phyloP scores from a whole-genome alignment of 768 basidiomycete species.

The Lactarius hengduanensis region DNA sequence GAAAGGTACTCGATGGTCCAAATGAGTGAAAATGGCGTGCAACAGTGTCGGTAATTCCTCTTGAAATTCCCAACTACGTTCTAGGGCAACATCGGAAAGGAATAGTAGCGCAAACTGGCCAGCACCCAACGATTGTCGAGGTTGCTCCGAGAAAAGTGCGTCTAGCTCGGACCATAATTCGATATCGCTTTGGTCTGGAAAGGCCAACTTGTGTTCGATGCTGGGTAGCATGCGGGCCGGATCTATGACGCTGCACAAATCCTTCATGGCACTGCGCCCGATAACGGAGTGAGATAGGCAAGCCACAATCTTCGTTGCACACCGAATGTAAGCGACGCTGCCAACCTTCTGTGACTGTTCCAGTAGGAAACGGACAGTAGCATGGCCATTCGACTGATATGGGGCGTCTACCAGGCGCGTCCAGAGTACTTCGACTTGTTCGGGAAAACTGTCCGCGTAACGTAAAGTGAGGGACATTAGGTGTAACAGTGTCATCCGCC shows the following conservation, averaged over 20 bases:
- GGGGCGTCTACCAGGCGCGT: slow-evolving; percentile 70
- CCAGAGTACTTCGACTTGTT: slow-evolving; percentile 82
- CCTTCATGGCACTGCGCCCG: slow-evolving; percentile 73
- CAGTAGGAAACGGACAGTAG: slow-evolving; percentile 76
- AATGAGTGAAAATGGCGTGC: slow-evolving; percentile 75
- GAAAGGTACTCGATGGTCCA: slow-evolving; percentile 72
- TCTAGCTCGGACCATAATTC: slow-evolving; percentile 81
- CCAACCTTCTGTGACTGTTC: slow-evolving; percentile 87
- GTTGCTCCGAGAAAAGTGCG: slow-evolving; percentile 69
- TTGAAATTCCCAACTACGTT: slow-evolving; percentile 73
- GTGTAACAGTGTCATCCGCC: slow-evolving; percentile 68
- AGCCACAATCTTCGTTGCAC: slow-evolving; percentile 78
- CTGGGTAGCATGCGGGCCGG: slow-evolving; percentile 81
- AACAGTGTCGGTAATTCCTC: slow-evolving; percentile 71
- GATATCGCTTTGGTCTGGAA: slow-evolving; percentile 62
- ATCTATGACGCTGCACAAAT: slow-evolving; percentile 81
- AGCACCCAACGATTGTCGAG: slow-evolving; percentile 67
- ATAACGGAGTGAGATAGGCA: slow-evolving; percentile 77
- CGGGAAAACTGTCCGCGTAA: slow-evolving; percentile 69
- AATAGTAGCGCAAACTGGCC: slow-evolving; percentile 90
- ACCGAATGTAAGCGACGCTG: slow-evolving; percentile 71
- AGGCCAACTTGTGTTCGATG: slow-evolving; percentile 66
- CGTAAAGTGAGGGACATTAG: slow-evolving; percentile 80
- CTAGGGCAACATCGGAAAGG: slow-evolving; percentile 70
- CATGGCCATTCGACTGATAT: slow-evolving; percentile 70